Percentiles rank a stretch among this genome's conserved stretches.
Conservation (phyloP, 2,329 filamentous ascomycete genomes). For the Penicillium corylophilum region DNA sequence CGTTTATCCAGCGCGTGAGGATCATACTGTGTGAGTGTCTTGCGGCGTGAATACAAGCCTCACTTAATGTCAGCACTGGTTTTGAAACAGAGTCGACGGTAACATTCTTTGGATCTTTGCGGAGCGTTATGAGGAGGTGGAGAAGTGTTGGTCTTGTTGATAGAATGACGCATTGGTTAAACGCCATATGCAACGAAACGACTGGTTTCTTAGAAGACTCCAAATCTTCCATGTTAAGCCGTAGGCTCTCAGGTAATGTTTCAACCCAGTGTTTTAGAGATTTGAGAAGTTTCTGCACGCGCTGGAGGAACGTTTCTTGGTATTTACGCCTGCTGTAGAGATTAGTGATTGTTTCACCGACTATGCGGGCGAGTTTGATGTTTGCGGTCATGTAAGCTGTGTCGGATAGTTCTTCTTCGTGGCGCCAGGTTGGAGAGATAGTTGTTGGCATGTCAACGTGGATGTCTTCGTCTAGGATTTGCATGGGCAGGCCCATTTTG, state of each 20-base stretch:
- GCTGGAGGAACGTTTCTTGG: conserved; percentile 39
- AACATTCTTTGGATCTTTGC: conserved; percentile 18
- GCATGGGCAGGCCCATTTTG: conserved; percentile 50
- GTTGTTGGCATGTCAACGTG: conserved; percentile 40
- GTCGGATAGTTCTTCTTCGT: conserved; percentile 40
- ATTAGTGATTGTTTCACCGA: conserved; percentile 36
- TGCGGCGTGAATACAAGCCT: conserved; percentile 41
- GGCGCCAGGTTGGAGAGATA: conserved; percentile 28
- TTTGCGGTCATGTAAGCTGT: conserved; percentile 39
- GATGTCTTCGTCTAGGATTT: conserved; percentile 51
- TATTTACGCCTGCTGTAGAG: conserved; percentile 38
- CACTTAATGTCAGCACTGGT: conserved; percentile 36
- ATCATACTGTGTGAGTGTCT: conserved; percentile 39
- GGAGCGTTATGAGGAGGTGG: conserved; percentile 38
- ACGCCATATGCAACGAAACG: conserved; percentile 39
- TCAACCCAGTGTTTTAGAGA: conserved; percentile 41
- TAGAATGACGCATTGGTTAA: conserved; percentile 42
- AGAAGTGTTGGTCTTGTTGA: conserved; percentile 41
- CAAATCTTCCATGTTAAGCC: conserved; percentile 32
- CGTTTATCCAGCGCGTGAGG: conserved; percentile 40
- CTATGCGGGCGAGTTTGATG: conserved; percentile 39
- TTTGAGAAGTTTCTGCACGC: conserved; percentile 42
- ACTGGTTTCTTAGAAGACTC: conserved; percentile 35
- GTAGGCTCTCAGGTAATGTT: conserved; percentile 35
- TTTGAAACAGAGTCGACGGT: conserved; percentile 26